Percentiles rank a stretch among this genome's conserved stretches.
These are phyloP conservation scores for Psidium friedrichsthalianum DNA, from an alignment of 345 rosid species.

Conservation along the genomic window DNA sequence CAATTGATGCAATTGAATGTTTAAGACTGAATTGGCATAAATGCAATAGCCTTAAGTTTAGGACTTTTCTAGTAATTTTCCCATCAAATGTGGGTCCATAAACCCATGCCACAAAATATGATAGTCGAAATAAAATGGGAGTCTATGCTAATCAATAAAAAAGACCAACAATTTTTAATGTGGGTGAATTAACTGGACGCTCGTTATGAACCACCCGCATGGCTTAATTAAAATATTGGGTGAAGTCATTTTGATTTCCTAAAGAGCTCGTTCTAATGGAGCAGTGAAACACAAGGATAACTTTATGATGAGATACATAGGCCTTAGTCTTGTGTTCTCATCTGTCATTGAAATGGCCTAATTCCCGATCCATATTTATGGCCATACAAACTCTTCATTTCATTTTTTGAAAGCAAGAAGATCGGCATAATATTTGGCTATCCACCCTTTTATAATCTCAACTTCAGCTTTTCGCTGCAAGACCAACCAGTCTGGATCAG, in stretches of 20 bases:
- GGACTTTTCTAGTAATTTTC: too few relatives aligned
- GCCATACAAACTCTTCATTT: background rate
- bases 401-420: background rate
- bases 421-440: constrained; percentile 10
- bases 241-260: background rate
- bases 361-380: background rate
- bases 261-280: background rate
- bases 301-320: background rate
- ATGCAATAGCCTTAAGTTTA: too few relatives aligned
- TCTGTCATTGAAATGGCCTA: background rate
- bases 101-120: too few relatives aligned
- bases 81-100: too few relatives aligned
- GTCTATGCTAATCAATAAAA: too few relatives aligned
- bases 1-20: too few relatives aligned
- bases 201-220: background rate
- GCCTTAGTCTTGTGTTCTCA: background rate
- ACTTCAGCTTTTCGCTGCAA: constrained; percentile 15
- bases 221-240: background rate
- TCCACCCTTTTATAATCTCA: constrained; percentile 11
- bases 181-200: too few relatives aligned
- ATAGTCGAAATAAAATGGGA: too few relatives aligned
- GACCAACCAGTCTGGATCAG: constrained; percentile 22
- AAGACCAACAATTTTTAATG: too few relatives aligned
- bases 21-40: too few relatives aligned
- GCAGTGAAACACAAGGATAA: background rate